Evolutionary conservation across 2,329 filamentous ascomycete species (phyloP).

Genomic region (Exophiala oligosperma): DNA sequence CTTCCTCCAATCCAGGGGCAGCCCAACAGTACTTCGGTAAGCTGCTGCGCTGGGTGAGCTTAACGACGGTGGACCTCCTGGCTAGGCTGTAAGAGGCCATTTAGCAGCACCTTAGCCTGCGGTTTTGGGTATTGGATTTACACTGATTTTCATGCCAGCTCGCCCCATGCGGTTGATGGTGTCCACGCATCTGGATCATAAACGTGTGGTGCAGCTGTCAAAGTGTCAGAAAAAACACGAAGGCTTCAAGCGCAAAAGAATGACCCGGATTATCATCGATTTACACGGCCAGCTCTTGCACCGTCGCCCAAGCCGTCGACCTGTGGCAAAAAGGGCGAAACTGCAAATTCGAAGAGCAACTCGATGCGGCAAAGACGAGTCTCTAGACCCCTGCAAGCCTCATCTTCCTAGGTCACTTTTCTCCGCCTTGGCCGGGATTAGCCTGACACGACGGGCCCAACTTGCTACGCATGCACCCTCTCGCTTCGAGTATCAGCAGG

Average conservation of each 20-base stretch:
- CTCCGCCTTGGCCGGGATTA: constrained; percentile 7
- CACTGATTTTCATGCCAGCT: not conserved
- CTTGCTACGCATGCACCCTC: constrained; percentile 19
- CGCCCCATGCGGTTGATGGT: not conserved
- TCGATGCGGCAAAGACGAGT: constrained; percentile 2
- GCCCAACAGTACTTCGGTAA: constrained; percentile 1
- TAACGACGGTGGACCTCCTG: constrained; percentile 2
- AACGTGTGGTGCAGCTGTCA: not conserved
- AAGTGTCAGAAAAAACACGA: not conserved
- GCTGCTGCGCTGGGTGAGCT: not conserved
- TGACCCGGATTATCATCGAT: not conserved
- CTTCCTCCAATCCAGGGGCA: constrained; percentile 6
- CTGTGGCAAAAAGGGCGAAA: not conserved
- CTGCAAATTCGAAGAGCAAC: not conserved
- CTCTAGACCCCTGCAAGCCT: constrained; percentile 17
- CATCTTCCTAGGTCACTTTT: constrained; percentile 10
- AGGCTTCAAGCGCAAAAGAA: not conserved
- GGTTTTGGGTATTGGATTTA: not conserved
- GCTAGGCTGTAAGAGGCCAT: constrained; percentile 10
- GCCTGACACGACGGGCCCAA: constrained; percentile 16
- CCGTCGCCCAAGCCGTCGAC: not conserved
- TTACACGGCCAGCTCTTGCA: not conserved
- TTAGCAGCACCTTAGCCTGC: not conserved
- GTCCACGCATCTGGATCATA: not conserved
- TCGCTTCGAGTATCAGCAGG: constrained; percentile 20